Base-by-base conservation (phyloP, 352 stramenopile species). In the Pythium sp. region DNA sequence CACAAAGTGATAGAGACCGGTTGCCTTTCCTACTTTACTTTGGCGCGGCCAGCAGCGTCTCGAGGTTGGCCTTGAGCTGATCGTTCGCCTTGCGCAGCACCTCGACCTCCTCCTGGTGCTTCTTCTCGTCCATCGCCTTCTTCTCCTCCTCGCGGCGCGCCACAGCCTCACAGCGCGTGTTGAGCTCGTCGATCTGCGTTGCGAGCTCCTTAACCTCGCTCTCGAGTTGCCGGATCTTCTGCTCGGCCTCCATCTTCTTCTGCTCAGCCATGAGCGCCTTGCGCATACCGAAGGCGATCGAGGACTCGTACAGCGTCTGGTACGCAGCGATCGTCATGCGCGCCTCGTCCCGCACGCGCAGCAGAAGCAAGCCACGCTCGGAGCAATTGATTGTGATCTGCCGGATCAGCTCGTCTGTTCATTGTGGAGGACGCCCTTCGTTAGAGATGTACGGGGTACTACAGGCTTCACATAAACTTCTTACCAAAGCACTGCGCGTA, bases 331-430 rank as follows among this genome's bases (percentile, higher is more conserved):
- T 97, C 4, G 91, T 97, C 92, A 97, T 97, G 18, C 90, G 81
- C 43, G 93, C 91, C 68, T 98, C 93, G 68, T 98, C 91, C 32
- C 93, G 82, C 38, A 98, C 91, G 14, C 92, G 86, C 56, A 98
- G 75, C 38, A 98, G 72, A 43, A 98, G 74, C 36, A 98, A 71
- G 12, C 93, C 92, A 15, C 92, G 83, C 72, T 98, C 91, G 0
- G 89, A 92, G 73, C 92, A 98, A 71, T 97, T 97, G 73, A 98
- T 97, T 0, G 93, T 98, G 66, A 98, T 93, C 77, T 98, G 93
- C 8, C 91, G 81, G 60, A 97, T 98, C 43, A 98, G 67, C 58
- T 97, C 92, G 65, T 98, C 92, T 93, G 64, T 20, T 46, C 6
- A 11, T 22, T n/a, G 14, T 49, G 28, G 5, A 20, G n/a, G 18